Conservation (phyloP, 1,284 basidiomycete species). For the Sporisorium graminicola region DNA sequence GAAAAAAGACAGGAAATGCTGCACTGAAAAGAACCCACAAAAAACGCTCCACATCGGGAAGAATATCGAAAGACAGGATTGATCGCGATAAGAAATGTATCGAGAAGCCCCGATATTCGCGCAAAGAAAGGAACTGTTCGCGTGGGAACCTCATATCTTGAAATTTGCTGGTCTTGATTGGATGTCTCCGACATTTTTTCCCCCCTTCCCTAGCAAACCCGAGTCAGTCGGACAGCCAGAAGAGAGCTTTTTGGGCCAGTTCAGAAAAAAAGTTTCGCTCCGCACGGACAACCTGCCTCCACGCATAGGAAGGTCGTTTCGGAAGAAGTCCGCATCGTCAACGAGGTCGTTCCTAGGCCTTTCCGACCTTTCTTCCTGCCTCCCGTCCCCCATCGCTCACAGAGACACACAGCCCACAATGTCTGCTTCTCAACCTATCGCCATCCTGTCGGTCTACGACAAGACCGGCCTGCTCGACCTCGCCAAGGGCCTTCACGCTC, state of each 20-base stretch:
- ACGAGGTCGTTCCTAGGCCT: constrained; percentile 12
- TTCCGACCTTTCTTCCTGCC: background rate
- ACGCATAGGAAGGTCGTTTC: constrained; percentile 1
- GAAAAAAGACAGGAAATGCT: background rate
- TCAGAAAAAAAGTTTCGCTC: constrained; percentile 3
- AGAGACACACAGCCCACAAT: constrained; percentile 14
- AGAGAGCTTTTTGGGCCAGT: background rate
- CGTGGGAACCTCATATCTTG: constrained; percentile 6
- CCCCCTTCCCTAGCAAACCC: background rate
- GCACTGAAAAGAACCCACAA: background rate
- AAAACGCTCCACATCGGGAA: background rate
- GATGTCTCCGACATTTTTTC: constrained; percentile 11
- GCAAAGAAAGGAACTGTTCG: no score
- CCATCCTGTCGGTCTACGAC: constrained; percentile 96
- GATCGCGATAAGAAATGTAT: background rate
- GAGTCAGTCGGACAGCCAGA: constrained; percentile 22
- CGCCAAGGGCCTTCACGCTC: constrained; percentile 82
- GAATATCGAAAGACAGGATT: no score
- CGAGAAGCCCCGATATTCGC: no score
- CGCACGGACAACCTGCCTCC: constrained; percentile 11
- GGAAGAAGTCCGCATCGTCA: constrained; percentile 3
- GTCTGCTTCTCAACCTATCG: constrained; percentile 70
- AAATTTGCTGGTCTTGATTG: constrained; percentile 23
- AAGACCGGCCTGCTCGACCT: constrained; percentile 91
- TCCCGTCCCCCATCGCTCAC: constrained; percentile 9